A percentile compares a stretch with the other conserved stretches of the same genome.
These are phyloP conservation scores for Alternaria triticina DNA, from an alignment of 2,329 filamentous ascomycete genomes.

Conservation along the genomic window DNA sequence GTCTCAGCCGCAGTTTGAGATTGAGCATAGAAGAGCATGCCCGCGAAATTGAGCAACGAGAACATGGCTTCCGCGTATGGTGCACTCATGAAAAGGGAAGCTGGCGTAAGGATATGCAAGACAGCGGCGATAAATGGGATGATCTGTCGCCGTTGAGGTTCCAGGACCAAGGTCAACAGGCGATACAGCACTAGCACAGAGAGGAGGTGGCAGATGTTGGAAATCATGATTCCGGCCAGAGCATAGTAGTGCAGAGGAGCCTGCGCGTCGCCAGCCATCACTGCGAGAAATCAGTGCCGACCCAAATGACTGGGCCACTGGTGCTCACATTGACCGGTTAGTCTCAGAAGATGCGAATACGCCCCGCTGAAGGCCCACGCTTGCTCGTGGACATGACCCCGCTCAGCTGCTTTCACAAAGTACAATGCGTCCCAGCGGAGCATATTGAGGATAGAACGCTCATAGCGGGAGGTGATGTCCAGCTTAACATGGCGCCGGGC, in stretches of 20 bases:
- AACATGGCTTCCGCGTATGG: constrained; percentile 85
- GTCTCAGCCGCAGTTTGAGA: constrained; percentile 25
- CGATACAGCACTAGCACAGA: constrained; percentile 75
- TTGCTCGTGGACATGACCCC: constrained; percentile 77
- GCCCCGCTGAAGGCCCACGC: constrained; percentile 81
- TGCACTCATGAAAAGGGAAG: constrained; percentile 85
- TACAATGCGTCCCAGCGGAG: constrained; percentile 85
- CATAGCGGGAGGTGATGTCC: constrained; percentile 17
- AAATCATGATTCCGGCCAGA: constrained; percentile 68
- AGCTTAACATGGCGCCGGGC: constrained; percentile 25
- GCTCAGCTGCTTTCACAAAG: constrained; percentile 67
- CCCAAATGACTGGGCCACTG: constrained; percentile 1
- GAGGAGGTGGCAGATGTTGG: constrained; percentile 76
- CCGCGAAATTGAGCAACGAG: constrained; percentile 76
- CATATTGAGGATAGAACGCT: constrained; percentile 61
- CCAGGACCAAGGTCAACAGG: constrained; percentile 64
- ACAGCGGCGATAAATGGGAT: constrained; percentile 72
- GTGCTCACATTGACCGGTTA: constrained; percentile 51
- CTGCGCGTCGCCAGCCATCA: constrained; percentile 22
- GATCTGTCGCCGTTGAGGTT: constrained; percentile 36
- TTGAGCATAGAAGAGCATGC: constrained; percentile 71
- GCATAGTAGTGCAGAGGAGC: constrained; percentile 37
- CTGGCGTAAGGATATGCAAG: constrained; percentile 84
- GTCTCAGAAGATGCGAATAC: constrained; percentile 55
- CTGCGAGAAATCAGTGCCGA: constrained; percentile 44